A percentile compares a stretch with the other conserved stretches of the same genome.
phyloP scores from a whole-genome alignment of 805 yeast genomes.

The Lachancea sp. region DNA sequence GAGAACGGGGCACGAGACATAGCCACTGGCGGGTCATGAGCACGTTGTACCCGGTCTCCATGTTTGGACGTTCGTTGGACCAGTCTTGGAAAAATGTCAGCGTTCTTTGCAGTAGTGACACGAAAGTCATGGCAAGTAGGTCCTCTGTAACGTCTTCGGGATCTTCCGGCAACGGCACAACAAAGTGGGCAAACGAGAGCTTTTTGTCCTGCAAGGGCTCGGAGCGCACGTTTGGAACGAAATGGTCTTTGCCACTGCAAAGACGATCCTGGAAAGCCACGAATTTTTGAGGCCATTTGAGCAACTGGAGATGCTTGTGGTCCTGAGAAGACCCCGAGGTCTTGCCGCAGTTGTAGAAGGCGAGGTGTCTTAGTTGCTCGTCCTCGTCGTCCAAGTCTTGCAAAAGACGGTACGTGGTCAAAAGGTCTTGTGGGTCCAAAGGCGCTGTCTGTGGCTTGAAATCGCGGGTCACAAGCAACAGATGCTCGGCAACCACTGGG shows the following conservation, averaged over 20 bases:
- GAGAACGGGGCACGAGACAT: constrained; percentile 76
- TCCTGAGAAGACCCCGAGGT: constrained; percentile 91
- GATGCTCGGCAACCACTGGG: constrained; percentile 76
- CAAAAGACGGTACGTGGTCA: constrained; percentile 51
- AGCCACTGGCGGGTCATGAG: constrained; percentile 78
- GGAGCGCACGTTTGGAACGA: constrained; percentile 45
- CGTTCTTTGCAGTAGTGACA: constrained; percentile 63
- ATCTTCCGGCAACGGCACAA: constrained; percentile 52
- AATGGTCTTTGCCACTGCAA: constrained; percentile 40
- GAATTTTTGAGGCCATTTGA: constrained; percentile 59
- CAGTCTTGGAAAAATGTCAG: constrained; percentile 59
- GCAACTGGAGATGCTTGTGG: constrained; percentile 86
- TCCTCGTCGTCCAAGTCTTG: constrained; percentile 38
- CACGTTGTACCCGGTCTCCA: constrained; percentile 54
- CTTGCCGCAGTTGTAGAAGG: constrained; percentile 85
- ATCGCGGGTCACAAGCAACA: constrained; percentile 68
- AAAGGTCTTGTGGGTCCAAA: constrained; percentile 62
- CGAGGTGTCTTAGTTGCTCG: constrained; percentile 51
- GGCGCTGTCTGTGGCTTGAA: constrained; percentile 69
- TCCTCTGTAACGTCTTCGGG: constrained; percentile 47
- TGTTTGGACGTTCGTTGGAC: constrained; percentile 23
- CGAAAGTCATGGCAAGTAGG: constrained; percentile 58
- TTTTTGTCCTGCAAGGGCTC: constrained; percentile 59
- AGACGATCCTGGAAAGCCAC: constrained; percentile 50
- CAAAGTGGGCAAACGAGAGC: constrained; percentile 75